A percentile compares a stretch with the other conserved stretches of the same genome.
These are phyloP conservation scores for Neurospora tetraspora DNA, from an alignment of 495 filamentous ascomycete species.

Conservation along the genomic window DNA sequence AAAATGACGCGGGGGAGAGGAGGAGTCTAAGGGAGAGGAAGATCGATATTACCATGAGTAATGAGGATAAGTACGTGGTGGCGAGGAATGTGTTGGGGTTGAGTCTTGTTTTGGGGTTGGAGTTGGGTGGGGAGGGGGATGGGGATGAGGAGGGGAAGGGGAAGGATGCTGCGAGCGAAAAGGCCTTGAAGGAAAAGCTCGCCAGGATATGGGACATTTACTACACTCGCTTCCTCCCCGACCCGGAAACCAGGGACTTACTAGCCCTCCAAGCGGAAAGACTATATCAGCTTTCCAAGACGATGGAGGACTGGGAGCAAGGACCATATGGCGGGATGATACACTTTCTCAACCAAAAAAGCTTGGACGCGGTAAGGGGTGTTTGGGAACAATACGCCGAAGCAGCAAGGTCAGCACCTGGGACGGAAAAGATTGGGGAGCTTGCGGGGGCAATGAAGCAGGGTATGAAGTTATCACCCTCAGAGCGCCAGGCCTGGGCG, in stretches of 20 bases:
- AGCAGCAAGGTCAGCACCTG: background rate
- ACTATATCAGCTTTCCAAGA: background rate
- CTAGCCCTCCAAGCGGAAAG: conserved; percentile 27
- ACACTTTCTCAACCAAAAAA: conserved; percentile 25
- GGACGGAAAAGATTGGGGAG: background rate
- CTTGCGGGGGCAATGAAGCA: background rate
- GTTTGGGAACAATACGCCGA: conserved; percentile 27
- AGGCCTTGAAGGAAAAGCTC: background rate
- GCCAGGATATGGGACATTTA: conserved; percentile 43
- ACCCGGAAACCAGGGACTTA: conserved; percentile 18
- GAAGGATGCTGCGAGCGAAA: background rate
- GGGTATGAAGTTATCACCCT: background rate
- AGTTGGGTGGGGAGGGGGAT: background rate
- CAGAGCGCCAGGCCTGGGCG: background rate
- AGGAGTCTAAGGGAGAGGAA: conserved; percentile 7
- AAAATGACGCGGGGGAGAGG: background rate
- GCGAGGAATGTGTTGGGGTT: conserved; percentile 45
- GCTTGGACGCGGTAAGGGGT: conserved; percentile 20
- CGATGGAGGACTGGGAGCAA: conserved; percentile 25
- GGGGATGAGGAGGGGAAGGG: too few species aligned
- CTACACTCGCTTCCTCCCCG: conserved; percentile 40
- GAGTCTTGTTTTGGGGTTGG: conserved; percentile 33
- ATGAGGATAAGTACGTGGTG: conserved; percentile 35
- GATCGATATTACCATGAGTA: conserved; percentile 38
- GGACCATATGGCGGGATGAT: conserved; percentile 25